These are phyloP conservation scores for Clonostachys byssicola DNA, from an alignment of 2,329 filamentous ascomycete species.

Conservation along the genomic window DNA sequence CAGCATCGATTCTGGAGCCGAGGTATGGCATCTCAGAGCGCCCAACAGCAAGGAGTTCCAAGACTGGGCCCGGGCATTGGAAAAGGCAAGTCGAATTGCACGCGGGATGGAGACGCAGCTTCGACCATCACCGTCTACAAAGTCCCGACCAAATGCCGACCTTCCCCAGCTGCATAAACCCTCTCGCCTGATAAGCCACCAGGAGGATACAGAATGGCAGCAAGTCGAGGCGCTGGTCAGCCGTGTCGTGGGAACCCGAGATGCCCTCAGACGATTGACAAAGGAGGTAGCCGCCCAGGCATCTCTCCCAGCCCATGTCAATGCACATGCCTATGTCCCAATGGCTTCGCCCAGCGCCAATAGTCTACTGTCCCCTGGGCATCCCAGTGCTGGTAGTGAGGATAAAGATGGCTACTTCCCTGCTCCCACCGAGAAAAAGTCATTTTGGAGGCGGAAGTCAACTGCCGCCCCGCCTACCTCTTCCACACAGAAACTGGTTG, in stretches of 20 bases:
- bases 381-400: slow-evolving; percentile 39
- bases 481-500: slow-evolving; percentile 28
- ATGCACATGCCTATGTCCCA: too few relatives aligned
- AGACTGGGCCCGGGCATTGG: slow-evolving; percentile 81
- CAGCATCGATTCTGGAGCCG: slow-evolving; percentile 92
- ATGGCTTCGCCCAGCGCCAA: slow-evolving; percentile 2
- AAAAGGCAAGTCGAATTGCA: slow-evolving; percentile 70
- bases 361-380: slow-evolving; percentile 32
- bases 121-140: slow-evolving; percentile 14
- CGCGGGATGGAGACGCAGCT: slow-evolving; percentile 41
- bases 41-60: slow-evolving; percentile 79
- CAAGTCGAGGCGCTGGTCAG: slow-evolving; percentile 83
- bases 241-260: slow-evolving; percentile 79
- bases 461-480: slow-evolving; percentile 45
- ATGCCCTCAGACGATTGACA: slow-evolving; percentile 81
- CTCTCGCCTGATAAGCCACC: slow-evolving; percentile 24
- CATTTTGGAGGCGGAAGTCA: slow-evolving; percentile 91
- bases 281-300: slow-evolving; percentile 67
- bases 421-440: slow-evolving; percentile 51
- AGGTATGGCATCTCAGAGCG: slow-evolving; percentile 92
- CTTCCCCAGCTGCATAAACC: slow-evolving; percentile 14
- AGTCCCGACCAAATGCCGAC: slow-evolving; percentile 14
- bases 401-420: slow-evolving; percentile 53
- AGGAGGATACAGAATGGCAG: slow-evolving; percentile 81
- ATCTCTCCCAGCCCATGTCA: neutral